Evolutionary conservation across 1,284 basidiomycete genomes (phyloP), one percentile per base, ranked within the genome.

Genomic region (Fomitopsis pinicola): DNA sequence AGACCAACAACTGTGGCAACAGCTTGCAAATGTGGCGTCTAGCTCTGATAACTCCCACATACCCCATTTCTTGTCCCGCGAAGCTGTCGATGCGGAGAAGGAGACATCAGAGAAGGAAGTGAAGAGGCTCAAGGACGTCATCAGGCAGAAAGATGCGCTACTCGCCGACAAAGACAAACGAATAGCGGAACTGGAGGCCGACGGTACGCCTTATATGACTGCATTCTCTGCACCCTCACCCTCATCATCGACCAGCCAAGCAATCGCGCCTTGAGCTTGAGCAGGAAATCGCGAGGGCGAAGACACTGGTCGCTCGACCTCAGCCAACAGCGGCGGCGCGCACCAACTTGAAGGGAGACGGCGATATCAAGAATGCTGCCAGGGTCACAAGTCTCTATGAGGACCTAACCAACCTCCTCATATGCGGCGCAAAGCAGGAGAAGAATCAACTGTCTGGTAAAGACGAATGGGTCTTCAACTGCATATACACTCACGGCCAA

Each of bases 1-100:
- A 91, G 89, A 80, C 30, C 82, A 85, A 67, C 82, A 88, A 62
- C 75, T 89, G n/a, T 83, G 79, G 14, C 74, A 76, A 10, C 80
- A 84, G 65, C 70, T 88, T 4, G 75, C 81, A 9, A 81, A 87
- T 62, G 80, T 83, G 2, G 73, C 88, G 26, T 75, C 82, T 36
- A 75, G 75, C 52, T 73, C 80, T 1, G 82, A 55, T 26, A 62
- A 67, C 45, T 61, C 69, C 4, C 33, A 77, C 75, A 50, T 79
- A 7, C 75, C 89, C 35, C 84, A 87, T 64, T 80, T 92, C 61
- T 73, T 92, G 15, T 89, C 88, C 7, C 83, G 88, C 57, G 88
- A 91, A 64, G 82, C 83, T 4, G 89, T 85, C 7, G 85, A 91
- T 59, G 82, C 84, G 62, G 88, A 91, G 74, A 84, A 84, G 66